Evolutionary conservation across 805 yeast species (phyloP), one percentile per base, ranked within the genome.

Genomic region (Candida morakotiae): DNA sequence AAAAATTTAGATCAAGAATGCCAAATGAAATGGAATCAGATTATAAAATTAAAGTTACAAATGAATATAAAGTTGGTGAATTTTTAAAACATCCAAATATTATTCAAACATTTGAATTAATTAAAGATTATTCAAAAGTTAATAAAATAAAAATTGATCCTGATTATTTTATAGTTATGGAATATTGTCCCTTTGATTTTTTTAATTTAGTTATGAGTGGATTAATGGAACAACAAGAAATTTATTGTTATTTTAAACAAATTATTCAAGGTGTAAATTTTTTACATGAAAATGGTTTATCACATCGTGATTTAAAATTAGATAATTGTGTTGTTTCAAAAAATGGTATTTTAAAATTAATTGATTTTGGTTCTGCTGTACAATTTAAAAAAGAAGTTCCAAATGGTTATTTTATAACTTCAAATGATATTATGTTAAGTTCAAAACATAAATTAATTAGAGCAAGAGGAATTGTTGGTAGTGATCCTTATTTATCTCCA

Each of bases 401-500:
- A 2, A 30, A 42, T 15, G 40, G 40, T 21, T 40, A 40, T 34
- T 20, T 17, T 23, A 34, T 33, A 5, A 15, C 37, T 9, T 37
- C 34, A 5, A 35, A 38, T 19, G 39, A 30, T 26, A 19, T 40
- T 9, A 34, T 33, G 35, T 26, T 37, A 10, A 22, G 28, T 21
- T 32, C 29, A n/a, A 56, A 60, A 6, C 75, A 71, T 38, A 71
- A 78, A 16, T 77, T 83, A 13, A 45, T 56, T 2, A 66, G 71
- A 41, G 88, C 96, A 0, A 71, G 75, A 28, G 98, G 98, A 11
- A 75, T 91, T 16, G 95, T 91, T 9, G 98, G 98, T 11, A 84
- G 95, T 2, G 98, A 91, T 59, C 98, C 98, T 2, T 91, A 91
- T 54, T 64, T 91, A 43, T 93, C 97, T 0, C 98, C 98, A 0